Base-by-base conservation (phyloP, 2,329 filamentous ascomycete genomes). In the Lithohypha guttulata region DNA sequence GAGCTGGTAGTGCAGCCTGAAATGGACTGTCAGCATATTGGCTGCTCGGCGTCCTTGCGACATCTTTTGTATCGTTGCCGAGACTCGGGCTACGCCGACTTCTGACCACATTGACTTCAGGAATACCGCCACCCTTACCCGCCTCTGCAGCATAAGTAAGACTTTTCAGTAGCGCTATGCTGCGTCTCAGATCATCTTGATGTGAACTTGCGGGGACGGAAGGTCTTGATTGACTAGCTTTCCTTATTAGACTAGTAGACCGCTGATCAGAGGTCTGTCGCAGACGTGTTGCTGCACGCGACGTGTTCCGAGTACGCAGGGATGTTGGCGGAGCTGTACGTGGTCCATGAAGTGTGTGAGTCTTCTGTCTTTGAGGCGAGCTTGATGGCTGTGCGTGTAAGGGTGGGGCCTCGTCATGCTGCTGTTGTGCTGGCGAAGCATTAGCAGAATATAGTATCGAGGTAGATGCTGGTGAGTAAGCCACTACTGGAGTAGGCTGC, bases 261-360 rank as follows among this genome's bases (percentile, higher is more conserved):
- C 31, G 31, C 13, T 34, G 14, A 5, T 20, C 34, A 13, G 31
- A 34, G 14, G 31, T 19, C 18, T 34, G 15, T 8, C 31, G 3
- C 13, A n/a, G 22, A n/a, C 22, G 22, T 28, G 23, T n/a, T 10
- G 9, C 20, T 6, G 13, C 13, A 9, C 20, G n/a, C n/a, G 15
- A 18, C 4, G 10, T 17, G 18, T 7, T 37, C 3, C 34, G 15
- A 9, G 15, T 19, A 9, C 34, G 34, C 19, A 37, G 34, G 3
- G 34, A 28, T 7, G 34, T n/a, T 19, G 34, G 23, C 2, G 34
- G 34, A 20, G 23, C 14, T 14, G 10, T 37, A 10, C 34, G 34
- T 10, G 34, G 34, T 18, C 34, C 34, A n/a, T 37, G 34, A 6
- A 37, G 22, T 28, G 9, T 28, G 9, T 28, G 26, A 6, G 26